Evolutionary conservation across 441 rosid species (phyloP).

Genomic region (Jatropha multifida): DNA sequence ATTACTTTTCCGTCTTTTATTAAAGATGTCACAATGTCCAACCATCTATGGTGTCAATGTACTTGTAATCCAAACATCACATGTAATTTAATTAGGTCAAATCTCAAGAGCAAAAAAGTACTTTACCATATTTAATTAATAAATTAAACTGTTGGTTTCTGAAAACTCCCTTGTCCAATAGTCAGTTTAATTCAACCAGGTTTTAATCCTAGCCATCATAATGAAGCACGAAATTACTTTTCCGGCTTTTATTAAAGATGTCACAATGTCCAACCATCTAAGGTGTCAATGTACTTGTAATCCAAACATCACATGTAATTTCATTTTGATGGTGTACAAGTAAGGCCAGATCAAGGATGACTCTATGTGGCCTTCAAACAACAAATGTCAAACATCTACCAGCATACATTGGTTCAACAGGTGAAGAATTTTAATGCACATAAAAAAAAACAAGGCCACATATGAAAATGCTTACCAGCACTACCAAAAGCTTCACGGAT

Average conservation of each 20-base stretch:
- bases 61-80: background rate
- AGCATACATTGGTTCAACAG: background rate
- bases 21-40: background rate
- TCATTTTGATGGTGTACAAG: background rate
- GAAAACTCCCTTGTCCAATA: too few relatives aligned
- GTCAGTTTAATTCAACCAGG: too few relatives aligned
- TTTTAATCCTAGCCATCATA: background rate
- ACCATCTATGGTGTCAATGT: background rate
- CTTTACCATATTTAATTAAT: too few relatives aligned
- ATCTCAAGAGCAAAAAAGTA: too few relatives aligned
- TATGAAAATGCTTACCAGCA: constrained; percentile 56
- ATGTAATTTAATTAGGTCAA: background rate
- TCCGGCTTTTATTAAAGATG: background rate
- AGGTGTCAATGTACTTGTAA: background rate
- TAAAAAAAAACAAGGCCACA: background rate
- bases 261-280: background rate
- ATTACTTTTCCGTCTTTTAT: background rate
- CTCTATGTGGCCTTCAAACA: background rate
- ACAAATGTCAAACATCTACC: background rate
- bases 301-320: background rate
- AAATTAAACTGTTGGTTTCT: too few relatives aligned
- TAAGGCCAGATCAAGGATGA: background rate
- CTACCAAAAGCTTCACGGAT: constrained; percentile 78
- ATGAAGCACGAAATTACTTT: background rate
- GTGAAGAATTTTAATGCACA: background rate